Percentiles rank a stretch among this genome's conserved stretches.
These are phyloP conservation scores for Lentinula sp. DNA, from an alignment of 768 basidiomycete species.

Conservation along the genomic window DNA sequence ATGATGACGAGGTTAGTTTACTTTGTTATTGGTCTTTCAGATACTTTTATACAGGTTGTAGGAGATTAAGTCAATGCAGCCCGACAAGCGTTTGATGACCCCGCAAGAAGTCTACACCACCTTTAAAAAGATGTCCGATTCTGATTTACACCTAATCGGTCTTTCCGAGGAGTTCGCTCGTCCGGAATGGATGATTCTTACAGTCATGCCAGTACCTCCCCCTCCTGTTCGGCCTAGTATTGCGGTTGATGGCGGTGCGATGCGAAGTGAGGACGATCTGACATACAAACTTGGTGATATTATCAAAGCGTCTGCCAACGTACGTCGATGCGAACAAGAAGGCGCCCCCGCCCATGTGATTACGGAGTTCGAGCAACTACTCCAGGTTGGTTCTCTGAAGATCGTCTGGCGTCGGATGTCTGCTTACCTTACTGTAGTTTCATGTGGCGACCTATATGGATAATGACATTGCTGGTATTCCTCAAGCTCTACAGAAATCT, in stretches of 20 bases:
- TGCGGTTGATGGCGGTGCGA: slow-evolving; percentile 92
- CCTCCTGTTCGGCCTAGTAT: slow-evolving; percentile 98
- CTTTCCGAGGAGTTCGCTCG: slow-evolving; percentile 94
- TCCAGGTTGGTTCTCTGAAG: slow-evolving; percentile 60
- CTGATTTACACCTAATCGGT: slow-evolving; percentile 84
- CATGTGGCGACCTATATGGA: slow-evolving; percentile 99
- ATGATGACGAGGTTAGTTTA: slow-evolving; percentile 83
- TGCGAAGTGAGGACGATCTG: slow-evolving; percentile 97
- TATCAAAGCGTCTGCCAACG: slow-evolving; percentile 90
- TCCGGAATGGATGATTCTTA: slow-evolving; percentile 99
- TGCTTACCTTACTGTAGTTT: slow-evolving; percentile 51
- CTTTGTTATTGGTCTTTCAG: neutral
- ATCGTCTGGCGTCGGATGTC: neutral
- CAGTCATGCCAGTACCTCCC: slow-evolving; percentile 95
- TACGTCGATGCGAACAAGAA: slow-evolving; percentile 90
- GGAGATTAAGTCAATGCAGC: slow-evolving; percentile 78
- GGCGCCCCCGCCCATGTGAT: slow-evolving; percentile 96
- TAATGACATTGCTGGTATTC: slow-evolving; percentile 97
- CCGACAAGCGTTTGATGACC: slow-evolving; percentile 77
- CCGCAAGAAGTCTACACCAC: slow-evolving; percentile 89
- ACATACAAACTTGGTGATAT: slow-evolving; percentile 98
- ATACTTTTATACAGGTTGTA: slow-evolving; percentile 21
- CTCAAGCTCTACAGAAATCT: slow-evolving; percentile 95
- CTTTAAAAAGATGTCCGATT: slow-evolving; percentile 92
- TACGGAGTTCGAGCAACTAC: slow-evolving; percentile 90